Conservation (phyloP, 371 early-diverging fungal species). For the Lichtheimia ramosa region DNA sequence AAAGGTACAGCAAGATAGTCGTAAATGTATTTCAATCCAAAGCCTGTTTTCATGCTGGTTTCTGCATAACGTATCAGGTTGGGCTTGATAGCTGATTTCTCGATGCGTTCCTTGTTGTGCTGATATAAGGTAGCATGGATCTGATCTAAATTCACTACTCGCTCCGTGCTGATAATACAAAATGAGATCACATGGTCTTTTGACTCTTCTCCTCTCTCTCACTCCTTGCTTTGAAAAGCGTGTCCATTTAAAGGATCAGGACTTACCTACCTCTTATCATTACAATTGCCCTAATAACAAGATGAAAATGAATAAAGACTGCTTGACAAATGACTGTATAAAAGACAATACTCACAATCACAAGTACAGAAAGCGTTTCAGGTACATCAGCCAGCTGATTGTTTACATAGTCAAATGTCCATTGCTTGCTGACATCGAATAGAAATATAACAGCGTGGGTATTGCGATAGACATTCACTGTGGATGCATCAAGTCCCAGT, state of each 20-base stretch:
- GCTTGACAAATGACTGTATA: neutral
- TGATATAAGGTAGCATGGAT: slow-evolving; percentile 46
- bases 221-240: neutral
- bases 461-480: slow-evolving; percentile 66
- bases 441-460: slow-evolving; percentile 59
- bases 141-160: slow-evolving; percentile 31
- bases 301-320: neutral
- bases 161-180: slow-evolving; percentile 17
- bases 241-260: neutral
- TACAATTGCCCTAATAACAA: slow-evolving; percentile 48
- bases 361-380: slow-evolving; percentile 51
- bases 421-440: slow-evolving; percentile 64
- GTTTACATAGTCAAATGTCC: slow-evolving; percentile 65
- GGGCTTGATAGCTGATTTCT: slow-evolving; percentile 46
- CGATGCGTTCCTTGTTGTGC: slow-evolving; percentile 43
- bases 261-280: slow-evolving; percentile 43
- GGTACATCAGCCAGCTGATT: slow-evolving; percentile 56
- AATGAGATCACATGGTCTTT: neutral
- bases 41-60: slow-evolving; percentile 59
- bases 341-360: slow-evolving; percentile 49
- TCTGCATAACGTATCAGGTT: slow-evolving; percentile 64
- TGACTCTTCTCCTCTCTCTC: neutral
- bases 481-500: slow-evolving; percentile 62
- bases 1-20: slow-evolving; percentile 66
- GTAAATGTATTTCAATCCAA: slow-evolving; percentile 64